Percentiles rank a stretch among this genome's conserved stretches.
These are phyloP conservation scores for Gaertneriomyces semiglobifer DNA, from an alignment of 192 early-diverging fungal species.

Conservation along the genomic window DNA sequence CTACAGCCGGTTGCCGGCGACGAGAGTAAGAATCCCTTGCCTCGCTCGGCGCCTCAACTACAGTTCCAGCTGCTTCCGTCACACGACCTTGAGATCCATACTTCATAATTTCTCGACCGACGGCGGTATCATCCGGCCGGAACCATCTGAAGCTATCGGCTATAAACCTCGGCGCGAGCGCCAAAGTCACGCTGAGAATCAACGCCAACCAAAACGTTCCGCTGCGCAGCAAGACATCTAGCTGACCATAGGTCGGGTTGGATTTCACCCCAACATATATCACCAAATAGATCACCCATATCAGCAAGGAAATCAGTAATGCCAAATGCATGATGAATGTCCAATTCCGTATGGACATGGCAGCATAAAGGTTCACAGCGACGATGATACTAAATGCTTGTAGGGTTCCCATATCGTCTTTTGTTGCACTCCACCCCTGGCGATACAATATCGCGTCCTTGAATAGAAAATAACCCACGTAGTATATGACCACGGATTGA, in stretches of 20 bases:
- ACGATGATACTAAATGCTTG: slow-evolving; percentile 77
- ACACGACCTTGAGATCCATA: slow-evolving; percentile 2
- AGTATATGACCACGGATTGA: slow-evolving; percentile 82
- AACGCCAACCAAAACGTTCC: slow-evolving; percentile 74
- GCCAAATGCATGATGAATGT: slow-evolving; percentile 69
- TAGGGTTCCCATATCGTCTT: slow-evolving; percentile 71
- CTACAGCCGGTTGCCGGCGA: too few relatives aligned
- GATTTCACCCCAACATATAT: slow-evolving; percentile 57
- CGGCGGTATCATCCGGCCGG: slow-evolving; percentile 44
- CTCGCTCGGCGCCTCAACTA: too few relatives aligned
- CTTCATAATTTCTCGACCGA: slow-evolving; percentile 45
- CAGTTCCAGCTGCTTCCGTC: too few relatives aligned
- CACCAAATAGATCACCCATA: slow-evolving; percentile 67
- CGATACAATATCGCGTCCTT: slow-evolving; percentile 50
- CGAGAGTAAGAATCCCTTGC: too few relatives aligned
- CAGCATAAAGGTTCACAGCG: slow-evolving; percentile 75
- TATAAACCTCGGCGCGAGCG: slow-evolving; percentile 69
- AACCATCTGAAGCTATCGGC: slow-evolving; percentile 23
- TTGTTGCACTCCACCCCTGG: slow-evolving; percentile 52
- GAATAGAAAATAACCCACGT: slow-evolving; percentile 68
- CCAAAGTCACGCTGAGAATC: slow-evolving; percentile 63
- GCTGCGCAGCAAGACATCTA: slow-evolving; percentile 57
- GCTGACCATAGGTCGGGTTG: slow-evolving; percentile 69
- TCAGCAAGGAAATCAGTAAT: slow-evolving; percentile 60
- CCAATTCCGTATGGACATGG: slow-evolving; percentile 81